phyloP scores from a whole-genome alignment of 345 rosid species.

The Acer saccharum region DNA sequence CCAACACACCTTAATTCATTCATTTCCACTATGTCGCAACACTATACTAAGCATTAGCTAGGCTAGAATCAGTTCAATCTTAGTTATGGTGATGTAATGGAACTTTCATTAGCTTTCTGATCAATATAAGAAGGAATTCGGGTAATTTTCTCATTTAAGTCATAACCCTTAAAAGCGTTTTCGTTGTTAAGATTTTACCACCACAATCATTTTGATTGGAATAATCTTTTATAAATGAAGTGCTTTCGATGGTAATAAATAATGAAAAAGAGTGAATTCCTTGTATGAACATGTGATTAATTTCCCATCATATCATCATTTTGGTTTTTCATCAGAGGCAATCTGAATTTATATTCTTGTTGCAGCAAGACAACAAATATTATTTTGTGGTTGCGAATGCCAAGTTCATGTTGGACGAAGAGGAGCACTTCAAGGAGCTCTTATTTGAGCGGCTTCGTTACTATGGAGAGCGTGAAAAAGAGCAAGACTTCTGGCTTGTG shows the following conservation, averaged over 20 bases:
- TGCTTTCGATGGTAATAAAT: neutral
- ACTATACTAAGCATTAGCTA: neutral
- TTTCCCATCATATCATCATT: too few relatives aligned
- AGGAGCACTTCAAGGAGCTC: slow-evolving; percentile 90
- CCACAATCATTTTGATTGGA: too few relatives aligned
- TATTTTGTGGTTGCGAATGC: slow-evolving; percentile 87
- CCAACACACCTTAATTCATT: neutral
- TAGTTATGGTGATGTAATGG: neutral
- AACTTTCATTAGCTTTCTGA: neutral
- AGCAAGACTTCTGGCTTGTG: slow-evolving; percentile 91
- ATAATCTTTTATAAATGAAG: neutral
- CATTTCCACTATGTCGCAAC: neutral
- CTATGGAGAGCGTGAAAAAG: slow-evolving; percentile 65
- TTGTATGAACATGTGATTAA: neutral
- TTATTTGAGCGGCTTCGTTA: slow-evolving; percentile 73
- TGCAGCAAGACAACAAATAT: slow-evolving; percentile 53
- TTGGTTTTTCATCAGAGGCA: neutral
- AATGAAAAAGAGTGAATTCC: neutral
- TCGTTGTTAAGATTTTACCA: slow-evolving; percentile 6
- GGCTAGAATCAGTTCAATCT: neutral
- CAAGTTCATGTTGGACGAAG: slow-evolving; percentile 96
- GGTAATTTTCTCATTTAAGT: slow-evolving; percentile 17
- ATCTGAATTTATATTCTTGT: neutral
- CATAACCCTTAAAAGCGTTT: slow-evolving; percentile 5
- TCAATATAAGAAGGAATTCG: neutral